A percentile compares a stretch with the other conserved stretches of the same genome.
phyloP scores from a whole-genome alignment of 2,329 filamentous ascomycete genomes.

The Tolypocladium album region DNA sequence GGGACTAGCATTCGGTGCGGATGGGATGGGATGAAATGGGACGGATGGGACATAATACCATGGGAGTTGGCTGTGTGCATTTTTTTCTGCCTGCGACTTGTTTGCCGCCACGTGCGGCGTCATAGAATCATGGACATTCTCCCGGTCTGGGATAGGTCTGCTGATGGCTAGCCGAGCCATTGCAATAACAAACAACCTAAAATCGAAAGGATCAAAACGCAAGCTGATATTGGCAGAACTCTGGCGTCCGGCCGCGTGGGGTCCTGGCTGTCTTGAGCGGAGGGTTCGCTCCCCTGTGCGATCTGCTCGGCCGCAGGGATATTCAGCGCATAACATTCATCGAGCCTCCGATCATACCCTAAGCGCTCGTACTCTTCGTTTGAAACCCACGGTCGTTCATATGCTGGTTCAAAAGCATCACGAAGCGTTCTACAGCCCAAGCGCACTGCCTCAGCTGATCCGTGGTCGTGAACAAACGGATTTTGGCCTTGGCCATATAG shows the following conservation, averaged over 20 bases:
- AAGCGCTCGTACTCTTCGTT: not conserved
- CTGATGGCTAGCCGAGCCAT: not conserved
- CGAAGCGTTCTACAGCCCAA: not conserved
- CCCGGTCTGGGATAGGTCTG: no score
- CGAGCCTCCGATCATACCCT: not conserved
- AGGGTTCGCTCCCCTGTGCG: not conserved
- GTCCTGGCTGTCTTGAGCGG: not conserved
- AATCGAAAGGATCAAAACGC: not conserved
- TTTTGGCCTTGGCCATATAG: not conserved
- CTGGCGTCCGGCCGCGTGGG: not conserved
- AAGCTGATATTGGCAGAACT: not conserved
- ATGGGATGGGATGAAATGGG: not conserved
- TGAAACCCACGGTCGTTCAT: not conserved
- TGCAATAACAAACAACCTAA: not conserved
- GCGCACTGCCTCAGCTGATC: not conserved
- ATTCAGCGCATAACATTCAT: not conserved
- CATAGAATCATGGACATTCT: not conserved
- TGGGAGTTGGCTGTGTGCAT: not conserved
- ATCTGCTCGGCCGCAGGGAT: not conserved
- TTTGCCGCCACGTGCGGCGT: not conserved
- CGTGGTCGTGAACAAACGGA: not conserved
- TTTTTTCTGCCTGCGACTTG: not conserved
- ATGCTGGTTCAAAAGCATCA: not conserved
- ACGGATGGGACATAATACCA: not conserved
- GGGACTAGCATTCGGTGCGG: not conserved